Conservation (phyloP, 805 yeast genomes). For the Ogataea paradorogensis region DNA sequence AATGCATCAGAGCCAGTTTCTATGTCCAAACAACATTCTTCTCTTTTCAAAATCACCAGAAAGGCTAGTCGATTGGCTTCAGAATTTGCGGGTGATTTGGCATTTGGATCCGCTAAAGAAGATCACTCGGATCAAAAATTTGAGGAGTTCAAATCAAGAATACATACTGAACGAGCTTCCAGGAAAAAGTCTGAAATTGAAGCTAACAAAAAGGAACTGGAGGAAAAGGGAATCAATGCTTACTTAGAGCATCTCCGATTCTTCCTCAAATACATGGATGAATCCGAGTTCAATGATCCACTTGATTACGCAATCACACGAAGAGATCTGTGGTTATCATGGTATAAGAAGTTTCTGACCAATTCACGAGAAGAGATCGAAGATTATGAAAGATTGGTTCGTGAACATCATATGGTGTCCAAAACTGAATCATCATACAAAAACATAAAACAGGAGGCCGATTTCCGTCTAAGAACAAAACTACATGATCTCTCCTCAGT, state of each 20-base stretch:
- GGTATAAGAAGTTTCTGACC: constrained; percentile 26
- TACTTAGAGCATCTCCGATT: constrained; percentile 32
- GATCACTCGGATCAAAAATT: constrained; percentile 16
- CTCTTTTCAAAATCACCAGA: constrained; percentile 22
- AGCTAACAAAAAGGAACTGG: constrained; percentile 13
- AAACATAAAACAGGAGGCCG: constrained; percentile 15
- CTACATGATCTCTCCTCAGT: constrained; percentile 19
- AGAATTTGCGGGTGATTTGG: constrained; percentile 31
- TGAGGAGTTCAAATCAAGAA: constrained; percentile 8
- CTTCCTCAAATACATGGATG: constrained; percentile 32
- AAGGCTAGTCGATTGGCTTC: constrained; percentile 31
- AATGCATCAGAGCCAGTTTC: constrained; percentile 2
- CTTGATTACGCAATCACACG: constrained; percentile 32
- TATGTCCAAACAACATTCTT: constrained; percentile 16
- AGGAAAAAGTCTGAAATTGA: constrained; percentile 7
- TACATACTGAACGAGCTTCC: constrained; percentile 1
- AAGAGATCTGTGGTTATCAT: constrained; percentile 30
- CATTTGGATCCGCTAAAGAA: constrained; percentile 26
- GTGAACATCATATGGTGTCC: constrained; percentile 8
- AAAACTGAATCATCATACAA: constrained; percentile 6
- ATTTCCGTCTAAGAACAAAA: constrained; percentile 11
- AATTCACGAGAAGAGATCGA: constrained; percentile 17
- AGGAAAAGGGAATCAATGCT: constrained; percentile 22
- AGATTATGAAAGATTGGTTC: constrained; percentile 17
- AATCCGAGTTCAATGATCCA: constrained; percentile 32